Base-by-base conservation (phyloP, 202 grass and related monocot genomes). In the Zoysia matrella region DNA sequence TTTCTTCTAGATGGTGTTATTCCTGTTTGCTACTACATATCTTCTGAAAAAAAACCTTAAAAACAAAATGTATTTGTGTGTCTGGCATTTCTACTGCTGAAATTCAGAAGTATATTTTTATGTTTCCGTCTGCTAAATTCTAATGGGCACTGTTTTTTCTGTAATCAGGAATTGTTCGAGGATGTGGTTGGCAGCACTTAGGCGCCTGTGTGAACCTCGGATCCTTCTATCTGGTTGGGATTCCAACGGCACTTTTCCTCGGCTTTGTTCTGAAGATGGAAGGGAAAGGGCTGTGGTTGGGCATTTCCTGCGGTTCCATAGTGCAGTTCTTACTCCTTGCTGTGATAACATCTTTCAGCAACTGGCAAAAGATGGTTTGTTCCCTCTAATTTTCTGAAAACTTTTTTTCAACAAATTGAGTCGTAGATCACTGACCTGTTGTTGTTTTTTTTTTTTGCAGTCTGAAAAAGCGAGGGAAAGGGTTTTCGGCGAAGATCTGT, bases 241-340 rank as follows among this genome's bases (percentile, higher is more conserved):
- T 97, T 45, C 94, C 92, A 8, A 15, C 72, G 4, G 92, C 90
- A 8, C 71, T 93, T 55, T 61, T 85, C n/a, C 86, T 94, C 11
- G 92, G 90, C 3, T 98, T 98, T 78, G 53, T 65, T 80, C 60
- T 92, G 58, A 86, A 92, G 52, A 84, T 88, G 77, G 89, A 85
- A 83, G 95, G 92, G 8, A 88, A 80, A 77, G 95, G 95, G 15
- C 92, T 94, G 10, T 97, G 92, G 88, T 84, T 94, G n/a, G 92
- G 94, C 45, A 94, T 94, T 63, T 73, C 93, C 12, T 92, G 81
- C 2, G 92, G 92, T 36, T 98, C 95, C 11, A 40, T 89, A 56
- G 60, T 88, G 11, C 95, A 98, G 58, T 78, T 89, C 39, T 65
- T 87, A 0, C 90, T 94, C 56, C 90, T 98, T 9, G 57, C 84